These are phyloP conservation scores for Fusarium humuli DNA, from an alignment of 2,329 filamentous ascomycete species.

Conservation along the genomic window DNA sequence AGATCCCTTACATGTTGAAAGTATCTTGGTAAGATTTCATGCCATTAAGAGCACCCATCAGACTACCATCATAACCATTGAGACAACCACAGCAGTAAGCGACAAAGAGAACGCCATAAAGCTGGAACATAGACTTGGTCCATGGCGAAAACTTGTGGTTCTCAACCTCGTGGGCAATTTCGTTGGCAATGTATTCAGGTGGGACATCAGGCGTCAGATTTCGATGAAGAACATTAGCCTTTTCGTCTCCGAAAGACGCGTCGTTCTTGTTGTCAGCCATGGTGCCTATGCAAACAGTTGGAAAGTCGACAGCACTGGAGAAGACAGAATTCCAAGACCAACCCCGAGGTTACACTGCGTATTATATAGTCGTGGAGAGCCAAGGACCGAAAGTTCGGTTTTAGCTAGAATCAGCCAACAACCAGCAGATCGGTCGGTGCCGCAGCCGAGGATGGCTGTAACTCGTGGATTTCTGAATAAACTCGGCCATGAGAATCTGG, in stretches of 20 bases:
- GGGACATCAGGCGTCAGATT: conserved; percentile 10
- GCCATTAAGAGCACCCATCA: conserved; percentile 46
- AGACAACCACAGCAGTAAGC: conserved; percentile 67
- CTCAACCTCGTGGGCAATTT: conserved; percentile 56
- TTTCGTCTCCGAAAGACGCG: conserved; percentile 4
- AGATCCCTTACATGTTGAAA: conserved; percentile 28
- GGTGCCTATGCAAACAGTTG: not conserved
- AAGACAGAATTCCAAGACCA: not conserved
- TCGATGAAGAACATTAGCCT: conserved; percentile 7
- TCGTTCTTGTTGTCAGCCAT: conserved; percentile 15
- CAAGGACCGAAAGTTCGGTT: not conserved
- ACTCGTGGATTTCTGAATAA: conserved; percentile 10
- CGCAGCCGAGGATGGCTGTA: conserved; percentile 1
- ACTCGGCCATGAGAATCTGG: conserved; percentile 20
- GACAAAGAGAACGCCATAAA: conserved; percentile 61
- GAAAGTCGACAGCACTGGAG: not conserved
- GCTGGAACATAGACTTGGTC: conserved; percentile 61
- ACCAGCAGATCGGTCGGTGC: not conserved
- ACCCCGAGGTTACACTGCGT: not conserved
- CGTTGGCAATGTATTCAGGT: conserved; percentile 46
- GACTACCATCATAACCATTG: conserved; percentile 40
- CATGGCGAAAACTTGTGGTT: conserved; percentile 58
- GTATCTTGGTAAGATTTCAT: conserved; percentile 44
- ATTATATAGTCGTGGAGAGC: conserved; percentile 7
- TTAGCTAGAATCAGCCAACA: conserved; percentile 10